These are phyloP conservation scores for Achlya hypogyna DNA, from an alignment of 352 stramenopile species.

Conservation along the genomic window DNA sequence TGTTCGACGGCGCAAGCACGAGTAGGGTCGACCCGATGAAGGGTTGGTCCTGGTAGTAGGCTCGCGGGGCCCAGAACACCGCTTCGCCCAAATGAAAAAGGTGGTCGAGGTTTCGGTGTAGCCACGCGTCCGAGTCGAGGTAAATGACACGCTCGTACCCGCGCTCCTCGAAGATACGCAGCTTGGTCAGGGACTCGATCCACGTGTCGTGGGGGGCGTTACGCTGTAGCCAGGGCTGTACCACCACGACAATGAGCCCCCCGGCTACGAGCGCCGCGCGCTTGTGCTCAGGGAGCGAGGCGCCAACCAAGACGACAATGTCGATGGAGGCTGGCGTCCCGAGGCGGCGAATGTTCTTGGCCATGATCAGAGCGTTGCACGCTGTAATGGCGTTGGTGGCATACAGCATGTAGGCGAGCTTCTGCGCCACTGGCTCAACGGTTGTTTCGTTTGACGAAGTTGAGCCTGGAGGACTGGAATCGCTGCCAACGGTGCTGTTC, in stretches of 20 bases:
- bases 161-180: constrained; percentile 30
- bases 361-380: constrained; percentile 26
- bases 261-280: neutral
- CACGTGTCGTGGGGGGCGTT: constrained; percentile 17
- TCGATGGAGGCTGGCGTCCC: constrained; percentile 20
- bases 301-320: constrained; percentile 23
- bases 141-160: constrained; percentile 31
- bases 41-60: constrained; percentile 2
- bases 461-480: too few relatives aligned
- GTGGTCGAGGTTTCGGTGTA: constrained; percentile 32
- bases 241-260: constrained; percentile 9
- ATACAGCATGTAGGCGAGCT: constrained; percentile 30
- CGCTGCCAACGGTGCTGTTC: too few relatives aligned
- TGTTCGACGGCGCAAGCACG: constrained; percentile 1
- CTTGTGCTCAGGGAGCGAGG: constrained; percentile 1
- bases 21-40: constrained; percentile 17
- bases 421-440: neutral
- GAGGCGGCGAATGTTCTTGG: constrained; percentile 14
- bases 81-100: constrained; percentile 19
- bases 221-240: constrained; percentile 9
- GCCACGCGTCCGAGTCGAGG: constrained; percentile 30
- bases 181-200: constrained; percentile 29
- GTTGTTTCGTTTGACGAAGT: too few relatives aligned
- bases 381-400: constrained; percentile 25
- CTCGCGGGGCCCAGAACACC: neutral